Evolutionary conservation across 2,329 filamentous ascomycete species (phyloP).

Genomic region (Pseudogymnoascus destructans): DNA sequence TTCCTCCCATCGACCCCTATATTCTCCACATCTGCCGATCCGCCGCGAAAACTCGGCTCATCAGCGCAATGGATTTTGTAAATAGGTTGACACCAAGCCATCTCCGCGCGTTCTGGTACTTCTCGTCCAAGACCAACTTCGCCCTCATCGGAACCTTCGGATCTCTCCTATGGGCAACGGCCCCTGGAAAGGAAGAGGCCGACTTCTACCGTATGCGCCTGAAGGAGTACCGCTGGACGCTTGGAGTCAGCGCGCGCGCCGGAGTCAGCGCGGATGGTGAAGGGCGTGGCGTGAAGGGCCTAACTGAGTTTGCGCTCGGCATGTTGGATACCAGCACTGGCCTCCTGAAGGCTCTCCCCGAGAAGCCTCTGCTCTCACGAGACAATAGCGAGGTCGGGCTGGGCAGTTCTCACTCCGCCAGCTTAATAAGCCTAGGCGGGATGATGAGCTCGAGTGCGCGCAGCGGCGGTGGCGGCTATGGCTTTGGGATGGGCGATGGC

Average conservation of each 20-base stretch:
- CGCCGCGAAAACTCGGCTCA: slow-evolving; percentile 84
- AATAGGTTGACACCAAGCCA: slow-evolving; percentile 81
- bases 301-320: slow-evolving; percentile 61
- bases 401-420: not conserved
- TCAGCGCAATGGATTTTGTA: slow-evolving; percentile 94
- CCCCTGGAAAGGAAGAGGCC: slow-evolving; percentile 74
- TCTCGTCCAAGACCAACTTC: slow-evolving; percentile 79
- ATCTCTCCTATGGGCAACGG: slow-evolving; percentile 77
- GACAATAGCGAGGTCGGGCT: slow-evolving; percentile 25
- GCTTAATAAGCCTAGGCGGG: not conserved
- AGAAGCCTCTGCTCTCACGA: slow-evolving; percentile 54
- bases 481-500: slow-evolving; percentile 15
- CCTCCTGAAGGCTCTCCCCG: slow-evolving; percentile 54
- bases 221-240: slow-evolving; percentile 86
- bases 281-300: slow-evolving; percentile 37
- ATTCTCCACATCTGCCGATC: slow-evolving; percentile 85
- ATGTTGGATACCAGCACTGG: slow-evolving; percentile 63
- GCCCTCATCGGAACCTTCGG: slow-evolving; percentile 91
- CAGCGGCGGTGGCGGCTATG: slow-evolving; percentile 16
- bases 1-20: slow-evolving; percentile 53
- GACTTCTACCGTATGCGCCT: slow-evolving; percentile 82
- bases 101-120: slow-evolving; percentile 86
- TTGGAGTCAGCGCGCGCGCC: slow-evolving; percentile 71
- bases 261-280: slow-evolving; percentile 27
- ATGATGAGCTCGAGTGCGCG: slow-evolving; percentile 10